Base-by-base conservation (phyloP, 495 filamentous ascomycete species). In the Penicillium nucicola region DNA sequence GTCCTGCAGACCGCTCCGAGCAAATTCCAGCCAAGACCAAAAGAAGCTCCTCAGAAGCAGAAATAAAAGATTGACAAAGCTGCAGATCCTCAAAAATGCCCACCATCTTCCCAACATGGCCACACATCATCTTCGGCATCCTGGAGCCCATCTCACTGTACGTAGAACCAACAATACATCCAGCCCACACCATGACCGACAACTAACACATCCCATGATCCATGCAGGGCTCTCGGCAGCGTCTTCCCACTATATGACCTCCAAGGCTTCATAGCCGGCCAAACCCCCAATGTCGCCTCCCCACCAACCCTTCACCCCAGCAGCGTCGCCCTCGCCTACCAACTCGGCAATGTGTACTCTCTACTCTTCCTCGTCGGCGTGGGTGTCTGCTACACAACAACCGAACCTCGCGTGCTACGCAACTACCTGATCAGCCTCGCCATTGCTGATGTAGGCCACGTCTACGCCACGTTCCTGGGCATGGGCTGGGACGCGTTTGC, bases 141-240 rank as follows among this genome's bases (percentile, higher is more conserved):
- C 52, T 88, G 32, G 87, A 90, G 65, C 87, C 87, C 4, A 63
- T 89, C 37, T 82, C 83, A 14, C 72, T 86, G 83, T 86, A 79
- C 67, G 74, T 48, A 30, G 35, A 40, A 57, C 48, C 42, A 43
- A 45, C 22, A 18, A 22, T 5, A 22, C 13, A 38, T 19, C 30
- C 47, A 39, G 11, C 14, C 28, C 40, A 48, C 28, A 30, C 38
- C 20, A 53, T 34, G 31, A 34, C 23, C 25, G 25, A 55, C 32
- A 22, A 40, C 17, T 38, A 50, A 47, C 56, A 19, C 39, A 55
- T 52, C 32, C 22, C 15, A 14, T 32, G n/a, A 9, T 42, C 46
- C 18, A 22, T 48, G 46, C 45, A 84, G 83, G 12, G 55, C 86
- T 42, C 76, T 73, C 1, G 86, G 86, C 28, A 76, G 70, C 48